Base-by-base conservation (phyloP, 306 rosid species). In the Trichosanthes cucumerina region DNA sequence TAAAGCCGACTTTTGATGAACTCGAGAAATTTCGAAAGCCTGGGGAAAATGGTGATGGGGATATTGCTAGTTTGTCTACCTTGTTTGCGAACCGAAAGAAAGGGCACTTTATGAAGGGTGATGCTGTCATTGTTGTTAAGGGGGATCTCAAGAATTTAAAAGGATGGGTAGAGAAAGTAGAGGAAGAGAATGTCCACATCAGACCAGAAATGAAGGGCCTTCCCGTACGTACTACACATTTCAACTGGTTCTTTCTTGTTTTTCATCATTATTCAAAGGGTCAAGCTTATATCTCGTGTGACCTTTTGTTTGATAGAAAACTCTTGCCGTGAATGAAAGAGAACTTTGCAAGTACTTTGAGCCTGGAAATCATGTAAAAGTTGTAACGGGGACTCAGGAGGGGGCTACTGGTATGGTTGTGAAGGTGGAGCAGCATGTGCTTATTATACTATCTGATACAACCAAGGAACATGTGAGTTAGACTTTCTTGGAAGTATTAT, bases 371-470 rank as follows among this genome's bases (percentile, higher is more conserved):
- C 99, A 96, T 79, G 99, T 96, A 80, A 96, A 96, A 80, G 98
- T 96, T 83, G 94, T 96, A 62, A 76, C 98, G 66, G 99, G 99
- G 59, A 80, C 96, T 60, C 98, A 96, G 80, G 98, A 93, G 85
- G 99, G 99, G 66, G 93, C 97, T 60, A 96, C 98, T 75, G 99
- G 99, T 82, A 96, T 96, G 99, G 98, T 96, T 85, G 96, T 96
- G 52, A 96, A 93, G 91, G 98, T 96, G 58, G 98, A 93, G 41
- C 96, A 96, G 80, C 99, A 96, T 65, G 98, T 93, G 53, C 91
- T 96, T 81, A 96, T 91, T 73, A 89, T 96, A 82, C 83, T 96
- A 85, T 93, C 99, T 41, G 99, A 96, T 82, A 93, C 97, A 26
- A 92, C 99, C 15, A 96, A 96, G 86, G 99, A 96, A 81, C 93